These are phyloP conservation scores for Lasiodiplodia theobromae DNA, from an alignment of 2,329 filamentous ascomycete genomes.

Conservation along the genomic window DNA sequence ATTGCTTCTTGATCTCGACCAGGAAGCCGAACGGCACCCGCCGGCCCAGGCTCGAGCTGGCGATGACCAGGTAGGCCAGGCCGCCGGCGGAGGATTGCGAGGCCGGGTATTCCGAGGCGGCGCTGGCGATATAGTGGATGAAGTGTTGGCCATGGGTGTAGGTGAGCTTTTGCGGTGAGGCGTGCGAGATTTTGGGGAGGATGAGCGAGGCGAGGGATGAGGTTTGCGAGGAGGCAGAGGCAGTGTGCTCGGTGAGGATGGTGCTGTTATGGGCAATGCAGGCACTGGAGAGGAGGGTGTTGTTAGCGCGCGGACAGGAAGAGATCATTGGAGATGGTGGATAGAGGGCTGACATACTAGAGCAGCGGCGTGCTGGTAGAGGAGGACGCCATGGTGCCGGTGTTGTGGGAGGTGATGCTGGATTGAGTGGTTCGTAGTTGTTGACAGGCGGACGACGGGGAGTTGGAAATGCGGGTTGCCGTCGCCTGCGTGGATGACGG, in stretches of 20 bases:
- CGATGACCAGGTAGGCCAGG: conserved; percentile 90
- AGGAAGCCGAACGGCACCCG: conserved; percentile 94
- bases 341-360: conserved; percentile 40
- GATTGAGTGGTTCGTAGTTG: not conserved
- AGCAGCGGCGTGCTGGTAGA: conserved; percentile 46
- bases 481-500: not conserved
- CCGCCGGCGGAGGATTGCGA: conserved; percentile 71
- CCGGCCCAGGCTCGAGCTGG: conserved; percentile 79
- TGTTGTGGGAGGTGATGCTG: not conserved
- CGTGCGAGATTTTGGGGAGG: conserved; percentile 91
- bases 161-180: conserved; percentile 82
- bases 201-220: conserved; percentile 90
- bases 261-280: conserved; percentile 95
- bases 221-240: conserved; percentile 80
- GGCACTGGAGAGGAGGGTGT: conserved; percentile 63
- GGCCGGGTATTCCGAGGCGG: conserved; percentile 69
- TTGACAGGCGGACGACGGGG: not conserved
- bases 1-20: conserved; percentile 87
- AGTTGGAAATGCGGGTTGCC: not conserved
- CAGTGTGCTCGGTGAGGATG: conserved; percentile 91
- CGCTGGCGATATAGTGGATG: conserved; percentile 94
- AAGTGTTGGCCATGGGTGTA: conserved; percentile 91
- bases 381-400: conserved; percentile 46
- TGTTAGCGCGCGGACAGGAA: conserved; percentile 32
- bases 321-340: not conserved